Base-by-base conservation (phyloP, 805 yeast species). In the Starmerella sirachaensis region DNA sequence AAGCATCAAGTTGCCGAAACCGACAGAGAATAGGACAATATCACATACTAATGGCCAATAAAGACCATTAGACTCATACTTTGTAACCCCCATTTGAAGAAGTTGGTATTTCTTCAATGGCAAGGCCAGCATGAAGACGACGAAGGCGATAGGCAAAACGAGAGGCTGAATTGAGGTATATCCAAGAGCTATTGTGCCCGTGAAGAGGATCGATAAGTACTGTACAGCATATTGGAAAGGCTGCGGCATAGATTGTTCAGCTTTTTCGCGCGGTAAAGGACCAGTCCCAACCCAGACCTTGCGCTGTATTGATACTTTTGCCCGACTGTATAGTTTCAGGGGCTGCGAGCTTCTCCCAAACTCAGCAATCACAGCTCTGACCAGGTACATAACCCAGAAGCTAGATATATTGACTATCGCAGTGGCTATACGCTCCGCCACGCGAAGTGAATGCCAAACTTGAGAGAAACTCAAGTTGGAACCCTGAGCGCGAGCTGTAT, bases 341-440 rank as follows among this genome's bases (percentile, higher is more conserved):
- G 54, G 48, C 41, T 60, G 63, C 11, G 60, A 42, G 7, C 59
- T 40, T 32, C 52, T 57, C 5, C 58, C 36, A 17, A 56, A 42
- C 6, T 57, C 43, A 9, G 53, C 62, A 11, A 60, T 24, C 22
- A 56, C 48, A 11, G 55, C 55, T 14, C 59, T 49, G 13, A 62
- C 35, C 5, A 60, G 39, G 43, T 60, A 62, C 60, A 60, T 54
- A 19, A 61, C 62, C 66, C 66, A 62, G 48, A 62, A 62, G 7
- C 63, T 56, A 5, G 65, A 59, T 13, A 61, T 52, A 30, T 54
- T 53, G 31, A 62, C 55, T 25, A 62, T 52, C 5, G 65, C 59
- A 3, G 55, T 52, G 2, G 64, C 50, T 6, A 59, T 43, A 18
- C 62, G 61, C 19, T 50, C 43, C 2, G 55, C 56, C 7, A 61